phyloP scores from a whole-genome alignment of 371 early-diverging fungal species.

The Coemansia sp. region DNA sequence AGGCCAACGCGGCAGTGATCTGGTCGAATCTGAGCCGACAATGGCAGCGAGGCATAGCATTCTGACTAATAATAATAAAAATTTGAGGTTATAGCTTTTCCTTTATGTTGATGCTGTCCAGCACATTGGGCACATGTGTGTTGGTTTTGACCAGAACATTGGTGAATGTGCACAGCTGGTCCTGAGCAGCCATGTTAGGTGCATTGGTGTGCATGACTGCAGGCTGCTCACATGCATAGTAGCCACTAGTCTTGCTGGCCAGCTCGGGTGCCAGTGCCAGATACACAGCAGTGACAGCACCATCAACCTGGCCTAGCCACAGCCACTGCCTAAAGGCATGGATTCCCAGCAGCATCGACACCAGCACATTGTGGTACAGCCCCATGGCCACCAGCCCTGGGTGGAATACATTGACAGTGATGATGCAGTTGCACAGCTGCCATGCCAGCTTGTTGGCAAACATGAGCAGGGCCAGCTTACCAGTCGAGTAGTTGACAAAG shows the following conservation, averaged over 20 bases:
- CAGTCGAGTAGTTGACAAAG: constrained; percentile 41
- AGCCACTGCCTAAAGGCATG: constrained; percentile 33
- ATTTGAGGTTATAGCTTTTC: too few relatives aligned
- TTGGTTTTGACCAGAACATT: constrained; percentile 40
- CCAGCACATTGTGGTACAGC: constrained; percentile 29
- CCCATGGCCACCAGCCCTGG: constrained; percentile 34
- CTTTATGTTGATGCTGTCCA: constrained; percentile 31
- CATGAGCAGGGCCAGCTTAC: constrained; percentile 39
- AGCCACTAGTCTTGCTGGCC: constrained; percentile 24
- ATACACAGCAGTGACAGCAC: constrained; percentile 33
- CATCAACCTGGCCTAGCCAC: constrained; percentile 37
- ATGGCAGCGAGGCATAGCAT: constrained; percentile 31
- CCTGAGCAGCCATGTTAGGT: constrained; percentile 12
- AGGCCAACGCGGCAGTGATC: constrained; percentile 38
- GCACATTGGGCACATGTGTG: constrained; percentile 27
- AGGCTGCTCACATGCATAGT: constrained; percentile 38
- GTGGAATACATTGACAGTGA: constrained; percentile 43
- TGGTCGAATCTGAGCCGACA: constrained; percentile 31
- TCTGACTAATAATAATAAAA: not conserved
- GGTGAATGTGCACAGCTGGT: constrained; percentile 45
- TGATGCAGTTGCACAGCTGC: constrained; percentile 5
- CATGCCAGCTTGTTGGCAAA: constrained; percentile 29
- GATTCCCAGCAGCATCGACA: constrained; percentile 31
- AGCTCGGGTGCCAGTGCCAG: constrained; percentile 29
- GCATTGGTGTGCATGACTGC: constrained; percentile 31